Evolutionary conservation across 169 alveolate species (phyloP), one percentile per base, ranked within the genome.

Genomic region (Plasmodium gaboni): DNA sequence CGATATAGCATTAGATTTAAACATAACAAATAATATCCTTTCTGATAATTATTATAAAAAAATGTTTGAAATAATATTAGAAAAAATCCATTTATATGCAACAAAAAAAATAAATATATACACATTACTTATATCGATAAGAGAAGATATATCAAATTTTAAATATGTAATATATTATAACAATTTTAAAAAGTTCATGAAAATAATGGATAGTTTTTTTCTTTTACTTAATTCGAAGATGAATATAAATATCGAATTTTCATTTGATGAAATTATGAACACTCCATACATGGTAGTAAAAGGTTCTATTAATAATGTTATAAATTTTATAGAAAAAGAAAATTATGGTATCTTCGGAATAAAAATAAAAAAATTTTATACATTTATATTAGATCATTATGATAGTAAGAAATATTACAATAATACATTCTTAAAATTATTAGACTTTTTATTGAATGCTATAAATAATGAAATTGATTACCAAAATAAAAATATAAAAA

Each of bases 101-200:
- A 12, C 72, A 2, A 70, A 86, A 8, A 86, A 86, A 38, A 69
- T 86, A n/a, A 57, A 44, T 17, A 24, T 86, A 60, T 86, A 70
- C n/a, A 86, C 53, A 13, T 38, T 86, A n/a, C 17, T 86, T 6
- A 55, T 86, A 67, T 71, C 87, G 7, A 57, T 86, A 71, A 86
- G 69, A 73, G 73, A 86, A 86, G 92, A 86, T 53, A 61, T 86
- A 63, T 57, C 63, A 71, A 69, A 71, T 59, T 86, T 86, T 86
- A 64, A 86, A 71, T 71, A 86, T 64, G 22, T 86, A 2, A 70
- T 86, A 50, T 69, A 70, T 73, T 86, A 70, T 19, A 67, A 86
- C 24, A 86, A 72, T 60, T 70, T 70, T 53, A 38, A 50, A 51
- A 38, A 61, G 26, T 86, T 86, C 70, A 26, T 72, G n/a, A 71